Evolutionary conservation across 345 rosid genomes (phyloP).

Genomic region (Moricandia arvensis): DNA sequence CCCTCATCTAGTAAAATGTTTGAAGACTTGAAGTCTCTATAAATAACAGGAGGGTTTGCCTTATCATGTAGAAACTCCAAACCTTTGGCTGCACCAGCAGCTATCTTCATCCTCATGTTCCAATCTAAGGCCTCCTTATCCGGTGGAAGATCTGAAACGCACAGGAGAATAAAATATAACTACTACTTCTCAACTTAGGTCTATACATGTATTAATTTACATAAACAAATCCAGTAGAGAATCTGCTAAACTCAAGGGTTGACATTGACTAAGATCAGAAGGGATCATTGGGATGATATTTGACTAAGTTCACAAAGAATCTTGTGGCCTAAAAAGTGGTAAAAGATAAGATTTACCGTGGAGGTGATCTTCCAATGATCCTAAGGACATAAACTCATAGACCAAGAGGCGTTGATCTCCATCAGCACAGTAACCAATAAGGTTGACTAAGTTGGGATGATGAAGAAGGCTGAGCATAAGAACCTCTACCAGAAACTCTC

Average conservation of each 20-base stretch:
- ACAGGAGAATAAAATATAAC: not conserved
- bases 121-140: conserved; percentile 92
- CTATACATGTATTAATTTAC: conserved; percentile 9
- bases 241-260: conserved; percentile 23
- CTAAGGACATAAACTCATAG: conserved; percentile 94
- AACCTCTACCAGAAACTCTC: conserved; percentile 98
- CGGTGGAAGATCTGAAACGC: conserved; percentile 74
- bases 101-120: conserved; percentile 97
- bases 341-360: conserved; percentile 57
- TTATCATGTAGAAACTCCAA: conserved; percentile 91
- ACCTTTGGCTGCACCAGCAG: conserved; percentile 97
- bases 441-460: conserved; percentile 90
- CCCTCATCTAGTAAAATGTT: conserved; percentile 89
- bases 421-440: conserved; percentile 99
- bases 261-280: conserved; percentile 31
- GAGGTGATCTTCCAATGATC: conserved; percentile 98
- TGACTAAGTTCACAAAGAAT: conserved; percentile 24
- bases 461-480: conserved; percentile 99
- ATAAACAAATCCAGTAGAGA: conserved; percentile 21
- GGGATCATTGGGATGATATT: conserved; percentile 9
- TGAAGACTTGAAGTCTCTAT: conserved; percentile 95
- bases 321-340: not conserved
- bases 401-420: conserved; percentile 99
- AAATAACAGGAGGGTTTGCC: conserved; percentile 95
- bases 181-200: conserved; percentile 23